phyloP scores from a whole-genome alignment of 2,329 filamentous ascomycete genomes.

The Dactylella cylindrospora region DNA sequence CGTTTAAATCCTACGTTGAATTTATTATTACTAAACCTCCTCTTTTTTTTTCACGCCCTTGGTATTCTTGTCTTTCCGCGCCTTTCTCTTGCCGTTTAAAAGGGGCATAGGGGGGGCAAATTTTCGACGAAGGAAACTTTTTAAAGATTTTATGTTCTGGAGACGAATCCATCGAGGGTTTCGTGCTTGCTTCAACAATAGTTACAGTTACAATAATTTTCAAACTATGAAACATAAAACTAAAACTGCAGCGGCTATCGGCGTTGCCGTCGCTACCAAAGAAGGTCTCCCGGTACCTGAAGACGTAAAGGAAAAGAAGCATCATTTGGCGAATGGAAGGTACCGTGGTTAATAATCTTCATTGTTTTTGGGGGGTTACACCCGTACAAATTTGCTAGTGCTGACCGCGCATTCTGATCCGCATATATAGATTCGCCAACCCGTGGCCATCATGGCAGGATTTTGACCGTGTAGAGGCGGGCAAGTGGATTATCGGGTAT shows the following conservation, averaged over 20 bases:
- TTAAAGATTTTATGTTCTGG: conserved; percentile 22
- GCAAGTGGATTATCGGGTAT: conserved; percentile 32
- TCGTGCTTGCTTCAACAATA: conserved; percentile 36
- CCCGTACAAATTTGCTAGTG: too few relatives aligned
- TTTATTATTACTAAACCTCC: too few relatives aligned
- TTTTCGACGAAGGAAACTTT: too few relatives aligned
- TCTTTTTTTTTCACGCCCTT: too few relatives aligned
- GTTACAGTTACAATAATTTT: too few relatives aligned
- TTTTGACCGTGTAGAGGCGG: conserved; percentile 7
- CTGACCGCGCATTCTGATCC: conserved; percentile 7
- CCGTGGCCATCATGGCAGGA: conserved; percentile 39
- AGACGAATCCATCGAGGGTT: conserved; percentile 29
- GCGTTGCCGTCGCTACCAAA: conserved; percentile 26
- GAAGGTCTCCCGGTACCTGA: conserved; percentile 34
- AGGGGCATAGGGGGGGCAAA: too few relatives aligned
- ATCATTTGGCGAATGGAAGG: conserved; percentile 41
- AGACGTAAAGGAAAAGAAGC: conserved; percentile 36
- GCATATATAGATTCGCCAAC: conserved; percentile 30
- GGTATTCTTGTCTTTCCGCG: too few relatives aligned
- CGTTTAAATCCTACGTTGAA: too few relatives aligned
- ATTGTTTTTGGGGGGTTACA: too few relatives aligned
- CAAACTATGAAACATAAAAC: conserved; percentile 7
- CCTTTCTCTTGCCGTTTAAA: too few relatives aligned
- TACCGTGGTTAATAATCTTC: conserved; percentile 5
- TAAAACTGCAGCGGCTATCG: conserved; percentile 22